A percentile compares a stretch with the other conserved stretches of the same genome.
Conservation (phyloP, 2,329 filamentous ascomycete genomes). For the Cytospora piceae region DNA sequence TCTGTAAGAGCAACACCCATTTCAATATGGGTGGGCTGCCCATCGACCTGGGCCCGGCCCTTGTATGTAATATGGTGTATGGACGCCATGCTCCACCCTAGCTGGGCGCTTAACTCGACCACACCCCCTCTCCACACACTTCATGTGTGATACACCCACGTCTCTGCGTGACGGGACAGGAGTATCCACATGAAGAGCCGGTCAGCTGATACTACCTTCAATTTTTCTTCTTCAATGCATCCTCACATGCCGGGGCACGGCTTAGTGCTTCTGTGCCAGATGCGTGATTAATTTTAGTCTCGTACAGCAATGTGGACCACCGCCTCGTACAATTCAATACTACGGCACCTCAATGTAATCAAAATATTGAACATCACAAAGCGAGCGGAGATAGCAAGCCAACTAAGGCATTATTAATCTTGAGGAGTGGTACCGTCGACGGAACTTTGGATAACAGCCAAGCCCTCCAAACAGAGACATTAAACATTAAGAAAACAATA, state of each 20-base stretch:
- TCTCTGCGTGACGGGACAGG: constrained; percentile 19
- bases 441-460: no score
- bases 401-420: not conserved
- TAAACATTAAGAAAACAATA: no score
- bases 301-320: not conserved
- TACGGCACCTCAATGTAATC: not conserved
- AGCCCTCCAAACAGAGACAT: no score
- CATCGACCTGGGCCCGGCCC: not conserved
- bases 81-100: constrained; percentile 18
- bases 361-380: not conserved
- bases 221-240: not conserved
- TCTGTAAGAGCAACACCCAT: not conserved
- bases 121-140: constrained; percentile 9
- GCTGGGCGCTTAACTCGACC: constrained; percentile 16
- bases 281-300: not conserved
- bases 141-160: constrained; percentile 15
- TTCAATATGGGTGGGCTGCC: not conserved
- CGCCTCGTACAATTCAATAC: not conserved
- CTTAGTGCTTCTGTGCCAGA: not conserved
- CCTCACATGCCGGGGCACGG: not conserved
- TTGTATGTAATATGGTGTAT: not conserved
- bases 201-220: constrained; percentile 27
- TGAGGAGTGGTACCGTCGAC: no score
- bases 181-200: constrained; percentile 26
- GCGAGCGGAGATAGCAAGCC: not conserved